These are phyloP conservation scores for Castanea crenata DNA, from an alignment of 306 rosid species.

Conservation along the genomic window DNA sequence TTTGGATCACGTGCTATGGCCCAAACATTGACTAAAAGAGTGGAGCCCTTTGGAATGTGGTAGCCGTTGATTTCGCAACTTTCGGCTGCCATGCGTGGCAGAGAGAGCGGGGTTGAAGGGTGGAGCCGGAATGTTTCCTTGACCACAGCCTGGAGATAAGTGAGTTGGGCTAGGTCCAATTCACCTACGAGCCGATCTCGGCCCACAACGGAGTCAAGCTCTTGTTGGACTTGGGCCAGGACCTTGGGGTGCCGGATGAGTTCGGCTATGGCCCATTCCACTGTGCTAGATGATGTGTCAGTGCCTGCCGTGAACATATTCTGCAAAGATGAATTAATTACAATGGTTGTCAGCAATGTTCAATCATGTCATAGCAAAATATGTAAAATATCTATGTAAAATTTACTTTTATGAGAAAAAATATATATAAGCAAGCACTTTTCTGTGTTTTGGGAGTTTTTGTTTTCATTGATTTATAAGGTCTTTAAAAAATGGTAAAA, in stretches of 20 bases:
- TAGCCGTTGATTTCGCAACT: conserved; percentile 53
- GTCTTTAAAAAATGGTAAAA: too few relatives aligned
- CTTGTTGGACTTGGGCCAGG: conserved; percentile 44
- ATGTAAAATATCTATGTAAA: not conserved
- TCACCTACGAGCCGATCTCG: conserved; percentile 49
- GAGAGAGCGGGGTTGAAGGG: conserved; percentile 87
- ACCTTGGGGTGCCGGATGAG: conserved; percentile 50
- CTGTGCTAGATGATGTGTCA: conserved; percentile 79
- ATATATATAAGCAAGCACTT: too few relatives aligned
- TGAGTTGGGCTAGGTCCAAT: conserved; percentile 42
- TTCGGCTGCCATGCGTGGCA: conserved; percentile 55
- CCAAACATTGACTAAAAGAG: conserved; percentile 74
- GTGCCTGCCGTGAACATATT: conserved; percentile 74
- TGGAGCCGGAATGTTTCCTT: conserved; percentile 84
- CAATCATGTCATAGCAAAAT: not conserved
- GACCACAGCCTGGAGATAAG: conserved; percentile 73
- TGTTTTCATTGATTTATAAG: too few relatives aligned
- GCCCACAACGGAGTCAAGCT: conserved; percentile 60
- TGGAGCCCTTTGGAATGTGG: conserved; percentile 72
- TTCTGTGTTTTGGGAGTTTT: too few relatives aligned
- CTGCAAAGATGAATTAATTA: conserved; percentile 15
- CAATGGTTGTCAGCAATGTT: not conserved
- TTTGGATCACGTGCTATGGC: conserved; percentile 74
- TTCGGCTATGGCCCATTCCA: conserved; percentile 78
- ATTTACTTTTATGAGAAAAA: too few relatives aligned